These are phyloP conservation scores for Brassica nigra DNA, from an alignment of 345 rosid genomes.

Conservation along the genomic window DNA sequence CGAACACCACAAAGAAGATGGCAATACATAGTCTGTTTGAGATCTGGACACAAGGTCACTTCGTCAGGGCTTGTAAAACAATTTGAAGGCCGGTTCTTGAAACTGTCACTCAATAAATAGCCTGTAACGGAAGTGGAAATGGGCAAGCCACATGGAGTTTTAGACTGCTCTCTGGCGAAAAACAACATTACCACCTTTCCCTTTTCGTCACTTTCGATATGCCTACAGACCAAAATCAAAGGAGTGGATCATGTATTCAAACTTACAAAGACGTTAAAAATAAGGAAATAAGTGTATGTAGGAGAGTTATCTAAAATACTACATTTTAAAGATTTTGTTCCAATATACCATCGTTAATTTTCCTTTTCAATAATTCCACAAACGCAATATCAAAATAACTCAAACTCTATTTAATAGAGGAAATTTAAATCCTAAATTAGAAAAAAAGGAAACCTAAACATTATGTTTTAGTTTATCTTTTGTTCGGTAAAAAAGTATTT, in stretches of 20 bases:
- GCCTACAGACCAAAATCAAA: neutral
- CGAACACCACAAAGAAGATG: neutral
- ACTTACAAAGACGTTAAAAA: neutral
- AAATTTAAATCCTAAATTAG: neutral
- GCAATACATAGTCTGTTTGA: neutral
- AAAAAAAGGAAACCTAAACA: neutral
- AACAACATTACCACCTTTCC: neutral
- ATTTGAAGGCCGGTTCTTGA: neutral
- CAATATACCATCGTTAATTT: neutral
- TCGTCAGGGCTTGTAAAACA: neutral
- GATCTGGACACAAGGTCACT: neutral
- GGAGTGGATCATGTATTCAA: neutral
- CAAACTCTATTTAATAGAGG: too few relatives aligned
- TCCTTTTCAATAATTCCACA: neutral
- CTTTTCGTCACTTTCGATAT: neutral
- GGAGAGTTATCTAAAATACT: neutral
- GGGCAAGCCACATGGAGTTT: neutral
- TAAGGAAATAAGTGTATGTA: too few relatives aligned
- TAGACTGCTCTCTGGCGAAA: neutral
- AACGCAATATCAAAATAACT: neutral
- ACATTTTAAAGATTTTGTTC: neutral
- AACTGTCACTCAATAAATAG: neutral
- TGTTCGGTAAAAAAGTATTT: neutral
- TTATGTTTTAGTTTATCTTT: too few relatives aligned
- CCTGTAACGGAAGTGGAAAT: neutral